Evolutionary conservation across 768 basidiomycete species (phyloP).

Genomic region (Lentinula boryana): DNA sequence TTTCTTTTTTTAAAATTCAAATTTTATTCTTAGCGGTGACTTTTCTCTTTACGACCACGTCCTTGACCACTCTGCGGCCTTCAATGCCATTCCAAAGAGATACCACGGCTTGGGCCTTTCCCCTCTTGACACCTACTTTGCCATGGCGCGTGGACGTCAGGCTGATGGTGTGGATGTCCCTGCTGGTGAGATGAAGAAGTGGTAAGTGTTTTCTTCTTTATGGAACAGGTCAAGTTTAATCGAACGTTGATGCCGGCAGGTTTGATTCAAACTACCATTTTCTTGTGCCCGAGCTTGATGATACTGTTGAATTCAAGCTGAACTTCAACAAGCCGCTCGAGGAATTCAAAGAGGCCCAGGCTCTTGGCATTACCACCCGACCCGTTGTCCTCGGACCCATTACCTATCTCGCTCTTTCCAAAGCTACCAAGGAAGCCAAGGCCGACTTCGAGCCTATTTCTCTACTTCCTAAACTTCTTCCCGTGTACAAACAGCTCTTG

Average conservation of each 20-base stretch:
- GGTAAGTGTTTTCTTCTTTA: slow-evolving; percentile 44
- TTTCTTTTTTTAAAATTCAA: slow-evolving; percentile 12
- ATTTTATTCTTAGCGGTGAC: slow-evolving; percentile 65
- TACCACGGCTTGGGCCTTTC: slow-evolving; percentile 85
- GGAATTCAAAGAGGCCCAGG: slow-evolving; percentile 94
- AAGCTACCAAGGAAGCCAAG: slow-evolving; percentile 79
- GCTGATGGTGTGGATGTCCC: slow-evolving; percentile 92
- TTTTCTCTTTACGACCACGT: slow-evolving; percentile 99
- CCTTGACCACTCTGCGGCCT: slow-evolving; percentile 91
- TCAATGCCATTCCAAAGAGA: slow-evolving; percentile 95
- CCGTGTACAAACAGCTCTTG: slow-evolving; percentile 88
- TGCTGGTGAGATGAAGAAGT: slow-evolving; percentile 99
- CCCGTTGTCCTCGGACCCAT: slow-evolving; percentile 95
- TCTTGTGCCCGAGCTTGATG: slow-evolving; percentile 94
- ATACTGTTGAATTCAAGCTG: slow-evolving; percentile 88
- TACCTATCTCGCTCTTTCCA: slow-evolving; percentile 92
- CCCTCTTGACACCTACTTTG: slow-evolving; percentile 92
- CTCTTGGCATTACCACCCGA: slow-evolving; percentile 81
- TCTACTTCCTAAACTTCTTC: slow-evolving; percentile 83
- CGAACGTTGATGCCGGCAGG: slow-evolving; percentile 36
- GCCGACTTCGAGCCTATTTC: slow-evolving; percentile 87
- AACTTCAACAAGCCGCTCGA: slow-evolving; percentile 92
- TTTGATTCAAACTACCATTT: slow-evolving; percentile 99
- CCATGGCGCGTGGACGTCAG: slow-evolving; percentile 99
- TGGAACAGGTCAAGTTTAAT: background rate